A percentile compares a stretch with the other conserved stretches of the same genome.
phyloP scores from a whole-genome alignment of 2,329 filamentous ascomycete species.

The Pestalotiopsis sp. region DNA sequence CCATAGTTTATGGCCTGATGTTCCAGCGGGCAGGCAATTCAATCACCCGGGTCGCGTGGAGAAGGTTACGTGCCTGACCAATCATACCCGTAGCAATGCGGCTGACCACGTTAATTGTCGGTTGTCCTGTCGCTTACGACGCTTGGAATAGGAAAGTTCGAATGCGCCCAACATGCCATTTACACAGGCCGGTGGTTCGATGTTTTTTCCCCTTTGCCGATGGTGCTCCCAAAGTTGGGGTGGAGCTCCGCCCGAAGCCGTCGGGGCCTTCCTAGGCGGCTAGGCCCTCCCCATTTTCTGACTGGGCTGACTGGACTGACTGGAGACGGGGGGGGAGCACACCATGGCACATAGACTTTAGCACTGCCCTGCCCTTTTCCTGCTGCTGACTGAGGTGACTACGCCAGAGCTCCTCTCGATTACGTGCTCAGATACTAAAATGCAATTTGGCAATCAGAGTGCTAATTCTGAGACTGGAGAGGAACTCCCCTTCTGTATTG shows the following conservation, averaged over 20 bases:
- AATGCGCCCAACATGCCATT: conserved; percentile 9
- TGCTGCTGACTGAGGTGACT: neutral
- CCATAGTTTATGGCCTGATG: conserved; percentile 5
- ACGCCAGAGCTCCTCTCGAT: conserved; percentile 5
- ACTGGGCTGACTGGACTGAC: neutral
- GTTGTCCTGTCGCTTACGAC: neutral
- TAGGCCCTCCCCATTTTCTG: neutral
- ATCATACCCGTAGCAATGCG: neutral
- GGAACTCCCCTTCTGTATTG: neutral
- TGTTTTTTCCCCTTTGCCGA: neutral
- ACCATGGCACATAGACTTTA: neutral
- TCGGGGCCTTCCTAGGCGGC: neutral
- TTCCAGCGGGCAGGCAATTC: conserved; percentile 1
- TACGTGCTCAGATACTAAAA: conserved; percentile 7
- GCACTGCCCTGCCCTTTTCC: neutral
- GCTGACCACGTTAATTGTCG: neutral
- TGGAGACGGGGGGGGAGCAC: neutral
- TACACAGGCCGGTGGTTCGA: conserved; percentile 6
- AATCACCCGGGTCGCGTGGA: neutral
- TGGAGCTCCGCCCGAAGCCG: conserved; percentile 6
- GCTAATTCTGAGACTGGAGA: neutral
- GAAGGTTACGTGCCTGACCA: neutral
- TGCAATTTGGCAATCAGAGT: neutral
- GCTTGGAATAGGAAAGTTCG: conserved; percentile 8
- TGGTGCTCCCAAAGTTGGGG: neutral